Evolutionary conservation across 208 protist species (phyloP).

Genomic region (Leishmania major): DNA sequence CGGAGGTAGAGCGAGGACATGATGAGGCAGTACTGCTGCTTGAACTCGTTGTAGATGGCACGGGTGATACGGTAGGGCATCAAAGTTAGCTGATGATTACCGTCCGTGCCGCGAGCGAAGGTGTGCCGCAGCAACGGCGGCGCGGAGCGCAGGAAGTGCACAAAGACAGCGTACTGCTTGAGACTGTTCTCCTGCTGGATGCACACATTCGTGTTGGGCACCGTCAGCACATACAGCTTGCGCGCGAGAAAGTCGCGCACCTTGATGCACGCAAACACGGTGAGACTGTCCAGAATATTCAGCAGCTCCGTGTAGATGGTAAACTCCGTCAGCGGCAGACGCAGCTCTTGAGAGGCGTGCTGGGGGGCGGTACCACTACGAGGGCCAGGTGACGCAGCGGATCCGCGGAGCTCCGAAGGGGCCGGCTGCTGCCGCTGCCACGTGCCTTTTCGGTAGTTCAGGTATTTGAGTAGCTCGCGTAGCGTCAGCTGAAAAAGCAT

Average conservation of each 20-base stretch:
- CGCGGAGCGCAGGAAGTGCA: conserved; percentile 71
- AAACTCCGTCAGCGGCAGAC: conserved; percentile 48
- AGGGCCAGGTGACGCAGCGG: background rate
- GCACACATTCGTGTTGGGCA: conserved; percentile 81
- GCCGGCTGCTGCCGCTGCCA: conserved; percentile 27
- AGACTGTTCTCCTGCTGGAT: conserved; percentile 86
- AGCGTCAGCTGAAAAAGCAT: conserved; percentile 66
- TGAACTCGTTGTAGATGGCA: conserved; percentile 77
- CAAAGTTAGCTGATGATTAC: conserved; percentile 28
- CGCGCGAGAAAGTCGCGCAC: conserved; percentile 69
- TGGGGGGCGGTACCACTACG: background rate
- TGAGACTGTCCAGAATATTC: conserved; percentile 64
- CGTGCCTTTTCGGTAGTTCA: conserved; percentile 60
- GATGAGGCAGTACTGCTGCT: conserved; percentile 68
- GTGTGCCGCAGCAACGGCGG: conserved; percentile 57
- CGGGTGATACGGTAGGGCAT: conserved; percentile 70
- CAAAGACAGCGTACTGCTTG: conserved; percentile 65
- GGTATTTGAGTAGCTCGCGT: conserved; percentile 50
- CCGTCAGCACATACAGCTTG: conserved; percentile 63
- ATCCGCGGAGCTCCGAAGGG: background rate
- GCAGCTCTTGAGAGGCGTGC: conserved; percentile 30
- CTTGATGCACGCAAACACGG: conserved; percentile 79
- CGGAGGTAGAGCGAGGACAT: conserved; percentile 76
- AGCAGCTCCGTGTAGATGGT: conserved; percentile 63
- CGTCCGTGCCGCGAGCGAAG: conserved; percentile 26